phyloP scores from a whole-genome alignment of 805 yeast genomes.

The Starmerella bacillaris region DNA sequence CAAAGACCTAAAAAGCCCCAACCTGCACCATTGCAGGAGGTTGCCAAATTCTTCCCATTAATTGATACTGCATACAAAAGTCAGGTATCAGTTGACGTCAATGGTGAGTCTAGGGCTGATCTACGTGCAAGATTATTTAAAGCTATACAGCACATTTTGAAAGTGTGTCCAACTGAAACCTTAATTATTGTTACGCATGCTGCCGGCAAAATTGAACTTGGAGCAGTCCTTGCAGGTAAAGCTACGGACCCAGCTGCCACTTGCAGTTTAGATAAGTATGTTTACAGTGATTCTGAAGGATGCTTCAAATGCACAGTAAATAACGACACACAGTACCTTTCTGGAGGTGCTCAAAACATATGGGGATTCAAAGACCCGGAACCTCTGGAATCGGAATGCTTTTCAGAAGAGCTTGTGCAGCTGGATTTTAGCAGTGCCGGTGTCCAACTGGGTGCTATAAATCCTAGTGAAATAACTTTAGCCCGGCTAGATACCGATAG shows the following conservation, averaged over 20 bases:
- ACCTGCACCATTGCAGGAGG: slow-evolving; percentile 11
- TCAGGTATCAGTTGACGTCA: slow-evolving; percentile 38
- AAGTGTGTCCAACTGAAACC: slow-evolving; percentile 33
- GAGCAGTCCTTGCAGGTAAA: slow-evolving; percentile 39
- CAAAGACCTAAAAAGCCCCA: slow-evolving; percentile 48
- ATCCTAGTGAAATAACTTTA: slow-evolving; percentile 1
- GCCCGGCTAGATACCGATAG: slow-evolving; percentile 37
- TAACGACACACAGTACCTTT: slow-evolving; percentile 21
- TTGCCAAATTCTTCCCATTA: slow-evolving; percentile 23
- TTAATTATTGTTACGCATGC: slow-evolving; percentile 80
- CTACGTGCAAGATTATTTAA: slow-evolving; percentile 41
- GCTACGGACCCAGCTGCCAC: slow-evolving; percentile 58
- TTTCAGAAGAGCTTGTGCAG: slow-evolving; percentile 31
- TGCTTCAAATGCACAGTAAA: not conserved
- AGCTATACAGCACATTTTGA: slow-evolving; percentile 42
- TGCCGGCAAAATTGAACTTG: slow-evolving; percentile 76
- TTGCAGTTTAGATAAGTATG: slow-evolving; percentile 61
- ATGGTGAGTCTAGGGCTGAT: slow-evolving; percentile 63
- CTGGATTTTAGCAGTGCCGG: slow-evolving; percentile 25
- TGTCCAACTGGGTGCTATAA: slow-evolving; percentile 2
- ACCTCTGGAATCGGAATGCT: not conserved
- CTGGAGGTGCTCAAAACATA: slow-evolving; percentile 68
- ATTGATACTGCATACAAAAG: slow-evolving; percentile 33
- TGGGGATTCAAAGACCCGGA: slow-evolving; percentile 6
- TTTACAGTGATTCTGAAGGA: slow-evolving; percentile 9